Evolutionary conservation across 257 asterid species (phyloP).

Genomic region (Nicotiana undulata): DNA sequence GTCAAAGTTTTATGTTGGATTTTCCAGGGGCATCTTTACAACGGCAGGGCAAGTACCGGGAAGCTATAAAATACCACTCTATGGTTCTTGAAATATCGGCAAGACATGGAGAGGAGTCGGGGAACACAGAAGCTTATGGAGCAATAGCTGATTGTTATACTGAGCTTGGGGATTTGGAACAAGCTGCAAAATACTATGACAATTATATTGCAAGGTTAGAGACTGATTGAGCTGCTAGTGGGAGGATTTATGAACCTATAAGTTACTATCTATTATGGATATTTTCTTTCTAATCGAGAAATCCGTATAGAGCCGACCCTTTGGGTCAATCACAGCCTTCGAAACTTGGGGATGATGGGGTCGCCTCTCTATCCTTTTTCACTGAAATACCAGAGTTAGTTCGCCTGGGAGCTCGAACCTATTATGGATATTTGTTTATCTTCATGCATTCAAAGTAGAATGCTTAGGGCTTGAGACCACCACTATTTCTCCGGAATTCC

Average conservation of each 20-base stretch:
- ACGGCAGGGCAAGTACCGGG: constrained; percentile 81
- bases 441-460: constrained; percentile 1
- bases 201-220: constrained; percentile 82
- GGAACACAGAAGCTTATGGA: constrained; percentile 90
- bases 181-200: constrained; percentile 86
- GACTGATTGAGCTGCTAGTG: constrained; percentile 45
- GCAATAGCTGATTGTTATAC: constrained; percentile 98
- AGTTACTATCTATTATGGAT: too few relatives aligned
- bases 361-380: too few relatives aligned
- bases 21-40: constrained; percentile 84
- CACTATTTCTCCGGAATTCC: neutral
- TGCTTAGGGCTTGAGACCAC: neutral
- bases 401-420: too few relatives aligned
- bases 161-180: constrained; percentile 86
- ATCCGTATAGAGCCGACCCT: too few relatives aligned
- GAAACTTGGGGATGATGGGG: too few relatives aligned
- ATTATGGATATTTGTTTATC: neutral
- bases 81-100: constrained; percentile 74
- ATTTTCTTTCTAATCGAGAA: too few relatives aligned
- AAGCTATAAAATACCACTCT: constrained; percentile 77
- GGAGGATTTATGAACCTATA: neutral
- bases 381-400: too few relatives aligned
- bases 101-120: constrained; percentile 87
- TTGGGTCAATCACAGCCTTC: too few relatives aligned
- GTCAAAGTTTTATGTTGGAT: neutral